Evolutionary conservation across 83 land plant species (phyloP).

Genomic region (Thuja plicata): DNA sequence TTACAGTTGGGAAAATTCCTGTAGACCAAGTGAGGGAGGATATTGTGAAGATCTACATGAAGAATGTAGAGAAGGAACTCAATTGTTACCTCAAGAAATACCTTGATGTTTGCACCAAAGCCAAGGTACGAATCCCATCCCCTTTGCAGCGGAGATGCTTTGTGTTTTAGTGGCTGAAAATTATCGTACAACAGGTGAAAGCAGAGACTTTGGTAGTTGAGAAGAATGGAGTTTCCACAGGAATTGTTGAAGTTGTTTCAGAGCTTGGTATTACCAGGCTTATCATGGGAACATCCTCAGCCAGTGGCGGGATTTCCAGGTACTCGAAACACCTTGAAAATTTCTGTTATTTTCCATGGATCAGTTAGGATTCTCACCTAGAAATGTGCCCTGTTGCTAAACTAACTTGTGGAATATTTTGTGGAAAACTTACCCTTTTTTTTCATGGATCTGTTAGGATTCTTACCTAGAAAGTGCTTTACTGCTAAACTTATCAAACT

Average conservation of each 20-base stretch:
- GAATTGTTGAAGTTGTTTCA: slow-evolving; percentile 44
- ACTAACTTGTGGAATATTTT: no score
- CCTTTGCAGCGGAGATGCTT: background rate
- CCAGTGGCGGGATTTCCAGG: no score
- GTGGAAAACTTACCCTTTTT: no score
- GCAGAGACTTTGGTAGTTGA: slow-evolving; percentile 31
- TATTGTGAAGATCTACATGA: slow-evolving; percentile 23
- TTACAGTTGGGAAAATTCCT: slow-evolving; percentile 59
- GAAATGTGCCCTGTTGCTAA: no score
- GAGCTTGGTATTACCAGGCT: no score
- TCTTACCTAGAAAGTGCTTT: no score
- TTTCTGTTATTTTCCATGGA: no score
- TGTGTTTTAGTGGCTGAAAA: background rate
- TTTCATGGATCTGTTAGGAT: slow-evolving; percentile 23
- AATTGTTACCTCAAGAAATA: slow-evolving; percentile 28
- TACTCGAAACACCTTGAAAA: no score
- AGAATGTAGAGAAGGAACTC: slow-evolving; percentile 20
- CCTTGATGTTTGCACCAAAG: slow-evolving; percentile 27
- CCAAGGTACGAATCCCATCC: slow-evolving; percentile 29
- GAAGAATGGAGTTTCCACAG: slow-evolving; percentile 38
- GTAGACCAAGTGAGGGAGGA: slow-evolving; percentile 41
- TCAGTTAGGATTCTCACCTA: no score
- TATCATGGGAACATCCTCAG: background rate
- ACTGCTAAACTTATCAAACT: no score
- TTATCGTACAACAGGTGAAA: slow-evolving; percentile 40